Percentiles rank a stretch among this genome's conserved stretches.
Conservation (phyloP, 768 basidiomycete species). For the Podaxis carcinomalis region DNA sequence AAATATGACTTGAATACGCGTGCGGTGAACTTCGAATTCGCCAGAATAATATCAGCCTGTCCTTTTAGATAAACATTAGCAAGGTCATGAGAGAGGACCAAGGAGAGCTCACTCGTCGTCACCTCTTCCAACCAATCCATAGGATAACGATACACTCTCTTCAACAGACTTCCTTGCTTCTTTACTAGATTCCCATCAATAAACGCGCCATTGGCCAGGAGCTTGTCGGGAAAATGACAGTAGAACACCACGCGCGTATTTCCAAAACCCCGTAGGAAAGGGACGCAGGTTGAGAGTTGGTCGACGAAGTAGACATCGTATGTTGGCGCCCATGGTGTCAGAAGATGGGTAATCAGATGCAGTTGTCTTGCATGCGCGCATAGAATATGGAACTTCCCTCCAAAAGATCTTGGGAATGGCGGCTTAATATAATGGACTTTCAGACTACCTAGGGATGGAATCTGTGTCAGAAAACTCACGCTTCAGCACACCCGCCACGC, state of each 20-base stretch:
- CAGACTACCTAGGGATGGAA: conserved; percentile 58
- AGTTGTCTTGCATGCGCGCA: conserved; percentile 88
- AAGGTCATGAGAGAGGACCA: background rate
- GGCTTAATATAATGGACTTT: conserved; percentile 67
- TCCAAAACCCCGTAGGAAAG: conserved; percentile 64
- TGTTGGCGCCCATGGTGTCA: conserved; percentile 39
- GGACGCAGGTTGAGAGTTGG: conserved; percentile 90
- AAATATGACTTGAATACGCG: conserved; percentile 76
- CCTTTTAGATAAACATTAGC: conserved; percentile 37
- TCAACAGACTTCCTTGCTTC: conserved; percentile 47
- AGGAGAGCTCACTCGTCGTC: conserved; percentile 67
- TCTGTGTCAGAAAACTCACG: background rate
- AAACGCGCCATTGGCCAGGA: conserved; percentile 71
- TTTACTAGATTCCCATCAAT: conserved; percentile 47
- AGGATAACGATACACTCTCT: conserved; percentile 77
- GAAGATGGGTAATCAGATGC: conserved; percentile 68
- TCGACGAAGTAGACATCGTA: conserved; percentile 93
- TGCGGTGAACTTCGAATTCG: conserved; percentile 90
- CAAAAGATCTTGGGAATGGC: conserved; percentile 76
- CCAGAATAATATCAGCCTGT: conserved; percentile 86
- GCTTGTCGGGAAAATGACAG: conserved; percentile 96
- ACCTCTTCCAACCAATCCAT: conserved; percentile 89
- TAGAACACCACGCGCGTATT: conserved; percentile 91
- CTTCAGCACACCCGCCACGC: conserved; percentile 17
- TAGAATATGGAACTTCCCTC: conserved; percentile 82